These are phyloP conservation scores for Vararia minispora DNA, from an alignment of 768 basidiomycete species.

Conservation along the genomic window DNA sequence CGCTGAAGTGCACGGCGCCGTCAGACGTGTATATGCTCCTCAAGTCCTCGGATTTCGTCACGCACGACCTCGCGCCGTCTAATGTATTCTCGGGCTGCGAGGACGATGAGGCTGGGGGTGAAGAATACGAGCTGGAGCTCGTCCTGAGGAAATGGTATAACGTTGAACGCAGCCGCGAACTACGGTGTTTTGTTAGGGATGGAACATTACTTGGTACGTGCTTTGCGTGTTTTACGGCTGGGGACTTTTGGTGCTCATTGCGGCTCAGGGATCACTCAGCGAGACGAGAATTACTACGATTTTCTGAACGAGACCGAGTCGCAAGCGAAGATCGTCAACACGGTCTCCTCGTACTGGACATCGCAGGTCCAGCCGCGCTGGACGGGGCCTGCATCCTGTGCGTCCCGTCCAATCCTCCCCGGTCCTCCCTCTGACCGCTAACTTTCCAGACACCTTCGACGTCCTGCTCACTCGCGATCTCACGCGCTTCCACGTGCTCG, in stretches of 20 bases:
- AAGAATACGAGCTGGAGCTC: conserved; percentile 60
- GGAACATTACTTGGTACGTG: conserved; percentile 60
- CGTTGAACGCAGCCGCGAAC: conserved; percentile 72
- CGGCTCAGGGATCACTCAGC: conserved; percentile 65
- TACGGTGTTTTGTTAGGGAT: conserved; percentile 83
- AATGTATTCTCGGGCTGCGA: conserved; percentile 61
- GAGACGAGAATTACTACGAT: conserved; percentile 83
- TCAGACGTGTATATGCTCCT: conserved; percentile 86
- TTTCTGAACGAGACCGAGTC: conserved; percentile 61
- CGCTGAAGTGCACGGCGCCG: conserved; percentile 78
- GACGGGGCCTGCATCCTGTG: conserved; percentile 54
- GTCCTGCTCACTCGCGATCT: conserved; percentile 78
- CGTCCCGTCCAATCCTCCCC: conserved; percentile 21
- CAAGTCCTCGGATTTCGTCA: conserved; percentile 86
- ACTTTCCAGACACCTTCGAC: conserved; percentile 71
- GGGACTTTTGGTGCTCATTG: neutral
- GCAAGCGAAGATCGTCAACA: conserved; percentile 36
- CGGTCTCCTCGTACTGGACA: conserved; percentile 57
- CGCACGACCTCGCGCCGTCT: conserved; percentile 57
- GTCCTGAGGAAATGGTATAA: conserved; percentile 87
- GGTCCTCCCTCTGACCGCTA: too few relatives aligned
- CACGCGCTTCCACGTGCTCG: conserved; percentile 66
- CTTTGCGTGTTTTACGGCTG: neutral
- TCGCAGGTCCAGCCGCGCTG: conserved; percentile 51
- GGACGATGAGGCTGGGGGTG: neutral